Evolutionary conservation across 805 yeast genomes (phyloP).

Genomic region (Saturnispora diversa): DNA sequence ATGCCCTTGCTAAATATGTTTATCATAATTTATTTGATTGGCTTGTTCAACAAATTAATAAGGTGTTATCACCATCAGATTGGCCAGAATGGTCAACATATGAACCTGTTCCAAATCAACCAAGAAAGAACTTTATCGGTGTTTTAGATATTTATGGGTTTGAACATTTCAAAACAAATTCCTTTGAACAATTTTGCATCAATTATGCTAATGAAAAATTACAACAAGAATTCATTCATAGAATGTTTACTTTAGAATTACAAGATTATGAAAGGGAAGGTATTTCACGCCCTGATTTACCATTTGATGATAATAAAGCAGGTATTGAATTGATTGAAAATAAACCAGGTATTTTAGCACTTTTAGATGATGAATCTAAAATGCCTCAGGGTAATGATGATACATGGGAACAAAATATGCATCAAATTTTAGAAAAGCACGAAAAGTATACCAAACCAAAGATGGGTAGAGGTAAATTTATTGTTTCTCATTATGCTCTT

Average conservation of each 20-base stretch:
- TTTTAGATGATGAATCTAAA: slow-evolving; percentile 91
- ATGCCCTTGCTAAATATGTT: slow-evolving; percentile 92
- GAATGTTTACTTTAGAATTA: slow-evolving; percentile 93
- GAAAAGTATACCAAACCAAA: slow-evolving; percentile 86
- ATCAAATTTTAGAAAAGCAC: slow-evolving; percentile 71
- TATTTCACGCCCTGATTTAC: slow-evolving; percentile 94
- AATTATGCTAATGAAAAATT: slow-evolving; percentile 94
- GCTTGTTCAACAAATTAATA: slow-evolving; percentile 80
- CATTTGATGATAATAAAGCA: slow-evolving; percentile 93
- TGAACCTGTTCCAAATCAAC: slow-evolving; percentile 8
- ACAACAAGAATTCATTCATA: slow-evolving; percentile 96
- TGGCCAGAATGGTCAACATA: slow-evolving; percentile 38
- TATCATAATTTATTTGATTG: slow-evolving; percentile 92
- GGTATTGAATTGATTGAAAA: slow-evolving; percentile 89
- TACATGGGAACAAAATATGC: slow-evolving; percentile 85
- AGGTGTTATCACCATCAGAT: slow-evolving; percentile 71
- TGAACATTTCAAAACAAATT: slow-evolving; percentile 89
- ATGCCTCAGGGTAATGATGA: slow-evolving; percentile 90
- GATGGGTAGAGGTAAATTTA: slow-evolving; percentile 84
- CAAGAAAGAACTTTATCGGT: slow-evolving; percentile 67
- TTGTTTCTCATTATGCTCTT: slow-evolving; percentile 88
- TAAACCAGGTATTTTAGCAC: slow-evolving; percentile 76
- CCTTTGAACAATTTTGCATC: slow-evolving; percentile 96
- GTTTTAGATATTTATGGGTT: slow-evolving; percentile 96
- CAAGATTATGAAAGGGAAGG: slow-evolving; percentile 89